A percentile compares a stretch with the other conserved stretches of the same genome.
These are phyloP conservation scores for Zopfia rhizophila DNA, from an alignment of 2,329 filamentous ascomycete species.

Conservation along the genomic window DNA sequence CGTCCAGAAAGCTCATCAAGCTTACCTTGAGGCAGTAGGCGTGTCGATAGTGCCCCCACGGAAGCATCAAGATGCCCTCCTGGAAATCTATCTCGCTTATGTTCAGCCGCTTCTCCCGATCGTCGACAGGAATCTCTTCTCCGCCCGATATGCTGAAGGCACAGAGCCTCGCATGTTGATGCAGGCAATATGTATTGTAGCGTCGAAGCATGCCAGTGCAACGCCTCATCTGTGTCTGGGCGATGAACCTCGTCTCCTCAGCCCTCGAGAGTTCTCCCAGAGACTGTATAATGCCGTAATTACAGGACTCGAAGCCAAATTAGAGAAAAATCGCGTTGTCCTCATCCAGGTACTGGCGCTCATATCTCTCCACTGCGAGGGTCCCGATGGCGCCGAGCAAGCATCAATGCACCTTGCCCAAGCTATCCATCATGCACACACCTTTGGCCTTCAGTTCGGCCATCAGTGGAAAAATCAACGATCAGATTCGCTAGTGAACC, in stretches of 20 bases:
- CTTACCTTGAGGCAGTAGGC: slow-evolving; percentile 51
- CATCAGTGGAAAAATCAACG: slow-evolving; percentile 52
- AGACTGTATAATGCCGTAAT: slow-evolving; percentile 56
- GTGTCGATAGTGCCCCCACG: slow-evolving; percentile 47
- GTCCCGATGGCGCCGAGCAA: slow-evolving; percentile 59
- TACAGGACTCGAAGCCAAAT: slow-evolving; percentile 52
- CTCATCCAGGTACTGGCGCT: slow-evolving; percentile 60
- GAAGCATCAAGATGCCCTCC: slow-evolving; percentile 49
- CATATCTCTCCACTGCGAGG: slow-evolving; percentile 60
- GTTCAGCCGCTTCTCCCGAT: slow-evolving; percentile 60
- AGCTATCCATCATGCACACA: slow-evolving; percentile 62
- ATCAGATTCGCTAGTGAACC: slow-evolving; percentile 50
- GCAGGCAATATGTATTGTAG: slow-evolving; percentile 60
- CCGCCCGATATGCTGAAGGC: slow-evolving; percentile 47
- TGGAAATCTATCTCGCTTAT: slow-evolving; percentile 58
- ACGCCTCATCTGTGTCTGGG: slow-evolving; percentile 52
- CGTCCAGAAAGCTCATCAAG: slow-evolving; percentile 45
- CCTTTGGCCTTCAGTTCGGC: slow-evolving; percentile 59
- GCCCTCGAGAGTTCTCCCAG: slow-evolving; percentile 57
- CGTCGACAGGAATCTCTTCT: slow-evolving; percentile 56
- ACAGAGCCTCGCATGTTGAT: slow-evolving; percentile 52
- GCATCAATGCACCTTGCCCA: slow-evolving; percentile 59
- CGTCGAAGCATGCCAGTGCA: slow-evolving; percentile 59
- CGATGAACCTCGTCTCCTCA: slow-evolving; percentile 44
- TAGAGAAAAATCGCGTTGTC: slow-evolving; percentile 57